A percentile compares a stretch with the other conserved stretches of the same genome.
Conservation (phyloP, 768 basidiomycete species). For the Mycena vitilis region DNA sequence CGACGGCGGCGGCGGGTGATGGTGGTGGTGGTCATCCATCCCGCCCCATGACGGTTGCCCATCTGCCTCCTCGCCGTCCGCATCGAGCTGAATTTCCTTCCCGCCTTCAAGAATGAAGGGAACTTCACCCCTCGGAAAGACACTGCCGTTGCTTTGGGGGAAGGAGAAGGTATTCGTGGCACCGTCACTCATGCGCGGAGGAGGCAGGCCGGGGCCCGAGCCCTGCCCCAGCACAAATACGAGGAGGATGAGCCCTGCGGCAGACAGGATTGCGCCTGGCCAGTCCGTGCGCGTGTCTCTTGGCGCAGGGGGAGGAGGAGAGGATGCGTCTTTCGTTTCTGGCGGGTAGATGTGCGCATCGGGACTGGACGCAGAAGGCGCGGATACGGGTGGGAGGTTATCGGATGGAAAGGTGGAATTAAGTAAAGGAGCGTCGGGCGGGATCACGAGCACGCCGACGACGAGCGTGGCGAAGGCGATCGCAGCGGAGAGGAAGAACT, state of each 20-base stretch:
- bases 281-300: slow-evolving; percentile 73
- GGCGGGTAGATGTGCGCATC: slow-evolving; percentile 37
- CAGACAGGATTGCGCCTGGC: slow-evolving; percentile 76
- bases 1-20: not conserved
- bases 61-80: not conserved
- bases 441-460: slow-evolving; percentile 69
- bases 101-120: too few relatives aligned
- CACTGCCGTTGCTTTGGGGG: not conserved
- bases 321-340: not conserved
- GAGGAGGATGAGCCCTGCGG: slow-evolving; percentile 74
- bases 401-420: not conserved
- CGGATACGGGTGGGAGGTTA: not conserved
- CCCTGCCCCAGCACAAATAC: slow-evolving; percentile 81
- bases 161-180: too few relatives aligned
- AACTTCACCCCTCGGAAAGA: not conserved
- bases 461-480: slow-evolving; percentile 64
- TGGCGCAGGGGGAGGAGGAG: not conserved
- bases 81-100: not conserved
- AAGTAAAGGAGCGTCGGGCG: slow-evolving; percentile 58
- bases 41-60: not conserved
- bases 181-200: not conserved
- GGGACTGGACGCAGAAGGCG: not conserved
- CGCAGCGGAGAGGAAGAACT: slow-evolving; percentile 68
- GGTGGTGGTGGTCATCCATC: not conserved
- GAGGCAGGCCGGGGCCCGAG: slow-evolving; percentile 30